A percentile compares a stretch with the other conserved stretches of the same genome.
These are phyloP conservation scores for Hanseniaspora mollemarum DNA, from an alignment of 805 yeast species.

Conservation along the genomic window DNA sequence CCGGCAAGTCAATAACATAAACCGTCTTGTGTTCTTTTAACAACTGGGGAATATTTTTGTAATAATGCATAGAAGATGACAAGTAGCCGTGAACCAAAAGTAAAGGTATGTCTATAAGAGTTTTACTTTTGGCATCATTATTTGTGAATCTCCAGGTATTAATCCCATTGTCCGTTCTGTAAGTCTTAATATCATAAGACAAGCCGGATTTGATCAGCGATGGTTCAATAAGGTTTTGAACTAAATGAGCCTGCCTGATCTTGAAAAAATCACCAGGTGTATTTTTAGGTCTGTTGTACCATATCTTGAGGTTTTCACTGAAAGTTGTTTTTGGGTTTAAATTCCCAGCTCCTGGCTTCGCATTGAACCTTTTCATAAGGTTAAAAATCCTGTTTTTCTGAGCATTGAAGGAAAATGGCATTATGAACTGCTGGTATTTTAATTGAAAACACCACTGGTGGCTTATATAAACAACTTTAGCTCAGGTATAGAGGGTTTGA, in stretches of 20 bases:
- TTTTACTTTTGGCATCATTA: not conserved
- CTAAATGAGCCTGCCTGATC: not conserved
- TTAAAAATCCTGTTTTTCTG: not conserved
- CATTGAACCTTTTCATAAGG: not conserved
- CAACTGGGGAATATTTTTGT: slow-evolving; percentile 52
- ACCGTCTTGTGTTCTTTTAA: slow-evolving; percentile 40
- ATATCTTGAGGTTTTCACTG: not conserved
- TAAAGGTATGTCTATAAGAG: slow-evolving; percentile 26
- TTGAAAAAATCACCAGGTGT: not conserved
- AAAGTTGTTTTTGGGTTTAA: not conserved
- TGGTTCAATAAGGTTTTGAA: slow-evolving; percentile 7
- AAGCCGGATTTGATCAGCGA: not conserved
- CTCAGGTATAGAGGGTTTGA: no score
- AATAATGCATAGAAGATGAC: slow-evolving; percentile 75
- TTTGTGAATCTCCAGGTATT: slow-evolving; percentile 14
- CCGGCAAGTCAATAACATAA: slow-evolving; percentile 61
- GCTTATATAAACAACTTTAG: no score
- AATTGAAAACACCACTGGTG: no score
- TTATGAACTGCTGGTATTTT: not conserved
- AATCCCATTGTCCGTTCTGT: slow-evolving; percentile 7
- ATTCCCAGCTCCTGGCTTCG: not conserved
- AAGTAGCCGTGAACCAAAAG: slow-evolving; percentile 85
- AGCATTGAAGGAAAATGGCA: not conserved
- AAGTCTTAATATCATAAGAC: slow-evolving; percentile 8
- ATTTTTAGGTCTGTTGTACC: slow-evolving; percentile 13